Conservation (phyloP, 148 eudicot genomes). For the Spergularia bocconei region DNA sequence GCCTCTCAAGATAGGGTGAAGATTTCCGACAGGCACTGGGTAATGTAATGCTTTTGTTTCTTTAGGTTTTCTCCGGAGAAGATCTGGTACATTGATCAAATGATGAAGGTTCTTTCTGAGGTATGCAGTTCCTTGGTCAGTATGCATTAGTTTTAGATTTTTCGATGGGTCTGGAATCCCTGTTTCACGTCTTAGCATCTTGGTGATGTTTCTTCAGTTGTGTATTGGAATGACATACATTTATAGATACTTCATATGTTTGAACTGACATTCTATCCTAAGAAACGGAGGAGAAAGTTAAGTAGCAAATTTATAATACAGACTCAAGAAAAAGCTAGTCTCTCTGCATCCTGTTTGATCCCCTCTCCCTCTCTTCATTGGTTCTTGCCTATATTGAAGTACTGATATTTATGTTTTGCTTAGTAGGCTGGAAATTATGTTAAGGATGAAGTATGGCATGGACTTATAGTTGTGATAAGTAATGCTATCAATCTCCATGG, state of each 20-base stretch:
- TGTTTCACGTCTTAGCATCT: conserved; percentile 9
- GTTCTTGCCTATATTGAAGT: conserved; percentile 9
- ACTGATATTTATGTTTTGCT: conserved; percentile 43
- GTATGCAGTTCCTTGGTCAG: conserved; percentile 44
- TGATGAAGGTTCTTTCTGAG: conserved; percentile 96
- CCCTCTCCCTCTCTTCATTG: background rate
- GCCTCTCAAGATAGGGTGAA: no score
- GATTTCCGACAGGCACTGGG: no score
- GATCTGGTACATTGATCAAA: conserved; percentile 97
- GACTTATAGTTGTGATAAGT: conserved; percentile 74
- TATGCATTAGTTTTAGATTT: background rate
- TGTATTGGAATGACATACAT: background rate
- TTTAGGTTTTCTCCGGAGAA: conserved; percentile 87
- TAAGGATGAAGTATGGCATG: conserved; percentile 94
- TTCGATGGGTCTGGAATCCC: background rate
- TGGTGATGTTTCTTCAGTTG: conserved; percentile 1
- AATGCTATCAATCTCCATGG: conserved; percentile 91
- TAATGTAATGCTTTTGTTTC: conserved; percentile 16
- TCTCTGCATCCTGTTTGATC: background rate
- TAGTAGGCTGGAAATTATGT: conserved; percentile 89
- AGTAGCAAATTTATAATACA: background rate
- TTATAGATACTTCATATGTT: background rate
- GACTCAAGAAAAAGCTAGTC: background rate
- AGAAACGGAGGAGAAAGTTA: background rate
- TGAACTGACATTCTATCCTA: background rate